These are phyloP conservation scores for Fusarium pseudonygamai DNA, from an alignment of 2,329 filamentous ascomycete species.

Conservation along the genomic window DNA sequence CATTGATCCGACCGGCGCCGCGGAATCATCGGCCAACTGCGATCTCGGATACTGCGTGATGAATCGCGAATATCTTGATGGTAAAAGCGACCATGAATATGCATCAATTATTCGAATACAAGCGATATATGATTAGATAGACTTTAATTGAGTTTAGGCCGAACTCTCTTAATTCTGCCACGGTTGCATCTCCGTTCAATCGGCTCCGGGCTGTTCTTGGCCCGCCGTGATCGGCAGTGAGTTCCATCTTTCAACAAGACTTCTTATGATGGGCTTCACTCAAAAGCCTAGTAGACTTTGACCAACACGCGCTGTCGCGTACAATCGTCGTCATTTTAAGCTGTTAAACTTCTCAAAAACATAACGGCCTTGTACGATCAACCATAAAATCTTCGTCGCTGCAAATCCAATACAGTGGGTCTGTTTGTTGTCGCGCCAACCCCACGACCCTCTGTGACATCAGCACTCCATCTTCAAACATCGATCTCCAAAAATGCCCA, in stretches of 20 bases:
- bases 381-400: too few species aligned
- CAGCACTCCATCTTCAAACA: not conserved
- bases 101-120: not conserved
- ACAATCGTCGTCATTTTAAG: not conserved
- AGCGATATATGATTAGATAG: not conserved
- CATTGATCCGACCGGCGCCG: not conserved
- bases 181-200: not conserved
- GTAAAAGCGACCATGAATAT: too few species aligned
- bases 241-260: rapidly evolving
- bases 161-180: not conserved
- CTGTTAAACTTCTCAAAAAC: not conserved
- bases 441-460: not conserved
- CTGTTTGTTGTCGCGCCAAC: conserved; percentile 19
- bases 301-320: rapidly evolving
- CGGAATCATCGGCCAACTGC: not conserved
- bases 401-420: not conserved
- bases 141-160: not conserved
- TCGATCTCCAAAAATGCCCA: not conserved
- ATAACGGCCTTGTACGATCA: not conserved
- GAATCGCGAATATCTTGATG: too few species aligned
- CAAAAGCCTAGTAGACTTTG: rapidly evolving
- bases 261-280: not conserved
- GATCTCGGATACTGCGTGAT: not conserved
- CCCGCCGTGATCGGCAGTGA: not conserved
- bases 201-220: not conserved